Percentiles rank a stretch among this genome's conserved stretches.
Evolutionary conservation across 352 stramenopile genomes (phyloP).

Genomic region (Hyaloperonospora arabidopsidis): DNA sequence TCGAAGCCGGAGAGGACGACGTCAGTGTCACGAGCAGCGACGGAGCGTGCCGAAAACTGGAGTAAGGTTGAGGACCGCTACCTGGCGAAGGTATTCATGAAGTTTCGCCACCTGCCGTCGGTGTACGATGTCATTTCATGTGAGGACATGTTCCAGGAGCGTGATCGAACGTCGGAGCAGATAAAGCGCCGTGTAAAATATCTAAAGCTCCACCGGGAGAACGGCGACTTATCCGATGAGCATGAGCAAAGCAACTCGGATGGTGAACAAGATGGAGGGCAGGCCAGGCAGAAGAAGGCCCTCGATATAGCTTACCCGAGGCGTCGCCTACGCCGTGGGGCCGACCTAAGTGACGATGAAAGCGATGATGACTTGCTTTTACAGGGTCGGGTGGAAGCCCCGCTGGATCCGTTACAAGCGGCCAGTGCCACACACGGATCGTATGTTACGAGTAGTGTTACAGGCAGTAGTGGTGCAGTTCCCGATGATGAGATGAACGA

Average conservation of each 20-base stretch:
- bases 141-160: slow-evolving; percentile 86
- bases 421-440: slow-evolving; percentile 5
- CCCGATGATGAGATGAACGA: slow-evolving; percentile 8
- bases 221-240: slow-evolving; percentile 59
- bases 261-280: slow-evolving; percentile 13
- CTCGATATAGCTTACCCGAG: slow-evolving; percentile 31
- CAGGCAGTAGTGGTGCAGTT: not conserved
- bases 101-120: slow-evolving; percentile 72
- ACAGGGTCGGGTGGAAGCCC: slow-evolving; percentile 2
- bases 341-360: slow-evolving; percentile 32
- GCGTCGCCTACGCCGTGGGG: slow-evolving; percentile 41
- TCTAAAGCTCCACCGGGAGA: slow-evolving; percentile 70
- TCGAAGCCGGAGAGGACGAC: slow-evolving; percentile 25
- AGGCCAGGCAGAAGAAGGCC: slow-evolving; percentile 5
- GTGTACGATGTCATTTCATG: slow-evolving; percentile 86
- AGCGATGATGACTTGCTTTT: slow-evolving; percentile 44
- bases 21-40: slow-evolving; percentile 25
- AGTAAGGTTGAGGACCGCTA: slow-evolving; percentile 78
- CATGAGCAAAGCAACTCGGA: slow-evolving; percentile 29
- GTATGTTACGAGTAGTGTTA: not conserved
- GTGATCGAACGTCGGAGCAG: slow-evolving; percentile 72
- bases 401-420: slow-evolving; percentile 5
- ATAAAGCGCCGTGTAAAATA: slow-evolving; percentile 81
- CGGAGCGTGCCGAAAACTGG: slow-evolving; percentile 69
- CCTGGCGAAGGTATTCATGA: slow-evolving; percentile 66